Percentiles rank a stretch among this genome's conserved stretches.
Conservation (phyloP, 768 basidiomycete species). For the Pulveroboletus sp. region DNA sequence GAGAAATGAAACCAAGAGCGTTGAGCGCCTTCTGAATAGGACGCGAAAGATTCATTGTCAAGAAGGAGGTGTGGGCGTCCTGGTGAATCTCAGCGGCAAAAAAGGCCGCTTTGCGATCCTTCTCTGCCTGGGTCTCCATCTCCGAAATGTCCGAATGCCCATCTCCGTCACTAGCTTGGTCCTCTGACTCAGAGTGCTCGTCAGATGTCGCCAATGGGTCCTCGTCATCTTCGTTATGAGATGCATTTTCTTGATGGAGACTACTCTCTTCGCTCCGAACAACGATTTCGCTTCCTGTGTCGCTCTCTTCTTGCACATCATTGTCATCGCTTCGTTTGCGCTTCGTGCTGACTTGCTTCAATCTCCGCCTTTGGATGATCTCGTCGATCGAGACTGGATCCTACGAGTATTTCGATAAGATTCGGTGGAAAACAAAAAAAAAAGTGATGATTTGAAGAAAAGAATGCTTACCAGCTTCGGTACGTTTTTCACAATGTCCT, state of each 20-base stretch:
- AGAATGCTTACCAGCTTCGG: conserved; percentile 52
- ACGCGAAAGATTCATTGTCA: conserved; percentile 92
- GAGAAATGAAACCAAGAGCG: conserved; percentile 72
- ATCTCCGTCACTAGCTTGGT: conserved; percentile 28
- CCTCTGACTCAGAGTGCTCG: conserved; percentile 29
- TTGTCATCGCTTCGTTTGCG: conserved; percentile 50
- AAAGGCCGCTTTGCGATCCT: conserved; percentile 79
- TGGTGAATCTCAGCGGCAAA: conserved; percentile 62
- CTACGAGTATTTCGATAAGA: conserved; percentile 40
- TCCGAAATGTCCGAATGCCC: conserved; percentile 61
- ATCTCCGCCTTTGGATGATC: conserved; percentile 74
- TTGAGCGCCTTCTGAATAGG: conserved; percentile 89
- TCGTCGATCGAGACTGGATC: conserved; percentile 86
- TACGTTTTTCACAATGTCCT: conserved; percentile 59
- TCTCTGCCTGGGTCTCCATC: conserved; percentile 52
- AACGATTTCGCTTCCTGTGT: conserved; percentile 22
- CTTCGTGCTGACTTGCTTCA: conserved; percentile 45
- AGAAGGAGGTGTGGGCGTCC: conserved; percentile 71
- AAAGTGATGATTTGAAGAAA: conserved; percentile 1
- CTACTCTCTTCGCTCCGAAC: conserved; percentile 1
- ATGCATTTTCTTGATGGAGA: conserved; percentile 27
- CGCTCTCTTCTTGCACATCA: conserved; percentile 37
- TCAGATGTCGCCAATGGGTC: conserved; percentile 34
- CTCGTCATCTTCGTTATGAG: conserved; percentile 30
- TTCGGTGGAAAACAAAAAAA: conserved; percentile 1